Evolutionary conservation across 2,329 filamentous ascomycete genomes (phyloP), one percentile per base, ranked within the genome.

Genomic region (Penicillium palitans): DNA sequence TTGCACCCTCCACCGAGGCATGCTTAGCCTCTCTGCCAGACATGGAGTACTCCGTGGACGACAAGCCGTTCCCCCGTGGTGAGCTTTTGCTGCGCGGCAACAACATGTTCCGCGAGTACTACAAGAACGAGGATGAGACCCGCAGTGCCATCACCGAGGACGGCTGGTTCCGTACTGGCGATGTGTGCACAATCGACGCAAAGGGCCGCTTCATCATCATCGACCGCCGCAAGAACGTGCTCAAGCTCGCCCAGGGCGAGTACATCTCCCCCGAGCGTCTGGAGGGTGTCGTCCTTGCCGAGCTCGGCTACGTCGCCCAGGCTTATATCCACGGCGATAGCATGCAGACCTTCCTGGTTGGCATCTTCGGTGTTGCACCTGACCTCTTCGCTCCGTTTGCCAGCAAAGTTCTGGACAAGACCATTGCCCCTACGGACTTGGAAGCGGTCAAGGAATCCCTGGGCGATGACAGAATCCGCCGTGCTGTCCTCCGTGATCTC

Each of bases 151-250:
- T 98, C 46, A 91, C 93, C 9, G 80, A 88, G 33, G 92, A 97
- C 64, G 95, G 95, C 61, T 99, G 95, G 95, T 98, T 99, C 84
- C 90, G 90, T 74, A 97, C 92, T 0, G 95, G 95, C 55, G 95
- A 99, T 70, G 93, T 99, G 65, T 91, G 87, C 70, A 85, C 87
- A 63, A 82, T 99, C 25, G 95, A 99, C 76, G 87, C 87, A 66
- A 77, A 90, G 71, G 95, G 95, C 61, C 90, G 93, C 60, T 89
- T 98, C 81, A 87, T 86, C 76, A 96, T 99, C 76, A 89, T 99
- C 69, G 95, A 99, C 77, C 92, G 95, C 69, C 89, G 92, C 79
- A 99, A 99, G 89, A 98, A 98, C 78, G 91, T 99, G n/a, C 86
- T 99, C 72, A 99, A 99, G 84, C 86, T 99, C 56, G 88, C 93